phyloP scores from a whole-genome alignment of 192 early-diverging fungal species.

The Dissophora globulifera region DNA sequence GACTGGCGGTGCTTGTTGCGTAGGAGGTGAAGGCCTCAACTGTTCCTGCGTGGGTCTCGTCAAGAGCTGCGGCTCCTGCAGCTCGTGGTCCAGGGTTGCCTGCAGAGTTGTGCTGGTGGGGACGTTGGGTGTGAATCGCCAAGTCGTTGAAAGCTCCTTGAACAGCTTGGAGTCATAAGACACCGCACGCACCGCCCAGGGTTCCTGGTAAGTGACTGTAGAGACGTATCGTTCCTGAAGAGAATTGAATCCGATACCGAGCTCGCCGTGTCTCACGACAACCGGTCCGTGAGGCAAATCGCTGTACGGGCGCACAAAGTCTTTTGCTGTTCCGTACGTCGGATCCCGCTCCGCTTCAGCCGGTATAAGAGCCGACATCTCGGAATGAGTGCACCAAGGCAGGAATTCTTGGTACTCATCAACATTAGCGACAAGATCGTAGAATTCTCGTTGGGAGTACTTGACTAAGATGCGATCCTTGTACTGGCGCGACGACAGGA shows the following conservation, averaged over 20 bases:
- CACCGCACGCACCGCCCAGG: slow-evolving; percentile 70
- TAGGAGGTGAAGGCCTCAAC: background rate
- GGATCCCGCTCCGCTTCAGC: background rate
- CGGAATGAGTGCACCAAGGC: slow-evolving; percentile 81
- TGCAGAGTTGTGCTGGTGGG: slow-evolving; percentile 47
- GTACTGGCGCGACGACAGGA: slow-evolving; percentile 20
- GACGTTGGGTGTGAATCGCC: slow-evolving; percentile 72
- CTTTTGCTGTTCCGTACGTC: background rate
- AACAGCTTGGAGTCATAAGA: slow-evolving; percentile 64
- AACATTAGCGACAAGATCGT: slow-evolving; percentile 83
- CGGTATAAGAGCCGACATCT: slow-evolving; percentile 58
- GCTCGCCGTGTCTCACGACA: slow-evolving; percentile 70
- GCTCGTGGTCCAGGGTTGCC: slow-evolving; percentile 38
- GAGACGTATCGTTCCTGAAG: slow-evolving; percentile 85
- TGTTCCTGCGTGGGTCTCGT: background rate
- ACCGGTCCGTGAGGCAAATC: background rate
- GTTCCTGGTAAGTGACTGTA: slow-evolving; percentile 72
- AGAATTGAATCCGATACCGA: slow-evolving; percentile 82
- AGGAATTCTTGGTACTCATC: slow-evolving; percentile 84
- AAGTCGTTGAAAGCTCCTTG: slow-evolving; percentile 69
- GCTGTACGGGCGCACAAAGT: no score
- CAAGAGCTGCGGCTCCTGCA: slow-evolving; percentile 20
- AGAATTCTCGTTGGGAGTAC: slow-evolving; percentile 83
- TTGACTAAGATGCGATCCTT: slow-evolving; percentile 55
- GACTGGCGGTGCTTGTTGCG: background rate